These are phyloP conservation scores for Sextonia rubra DNA, from an alignment of 164 flowering plant species.

Conservation along the genomic window DNA sequence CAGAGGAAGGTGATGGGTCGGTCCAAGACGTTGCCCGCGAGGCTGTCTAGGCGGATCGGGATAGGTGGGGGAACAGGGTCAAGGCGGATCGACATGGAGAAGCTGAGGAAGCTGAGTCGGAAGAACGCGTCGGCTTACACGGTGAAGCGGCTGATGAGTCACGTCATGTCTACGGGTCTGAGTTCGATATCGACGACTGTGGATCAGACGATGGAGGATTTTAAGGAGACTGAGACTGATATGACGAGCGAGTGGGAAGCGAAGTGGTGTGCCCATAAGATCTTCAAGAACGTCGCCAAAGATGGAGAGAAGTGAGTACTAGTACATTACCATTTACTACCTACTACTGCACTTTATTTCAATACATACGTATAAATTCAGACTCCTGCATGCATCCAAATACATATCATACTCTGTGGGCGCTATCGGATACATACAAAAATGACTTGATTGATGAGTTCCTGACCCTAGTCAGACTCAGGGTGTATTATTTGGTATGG, in stretches of 20 bases:
- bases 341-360: no score
- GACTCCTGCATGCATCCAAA: no score
- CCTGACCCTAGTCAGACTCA: no score
- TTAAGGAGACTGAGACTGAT: conserved; percentile 22
- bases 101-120: neutral
- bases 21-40: neutral
- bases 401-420: no score
- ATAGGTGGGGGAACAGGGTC: neutral
- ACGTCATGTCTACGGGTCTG: conserved; percentile 3
- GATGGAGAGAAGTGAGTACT: conserved; percentile 47
- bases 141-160: conserved; percentile 4
- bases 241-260: conserved; percentile 58
- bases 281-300: conserved; percentile 57
- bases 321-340: no score
- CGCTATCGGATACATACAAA: no score
- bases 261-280: conserved; percentile 29
- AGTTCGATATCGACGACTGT: neutral
- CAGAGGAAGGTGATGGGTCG: conserved; percentile 1
- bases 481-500: no score
- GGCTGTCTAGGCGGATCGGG: neutral
- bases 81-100: conserved; percentile 3
- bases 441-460: no score
- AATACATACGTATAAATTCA: no score
- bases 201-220: neutral
- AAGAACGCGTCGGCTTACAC: neutral